Conservation (phyloP, 192 early-diverging fungal genomes). For the Coemansia sp. region DNA sequence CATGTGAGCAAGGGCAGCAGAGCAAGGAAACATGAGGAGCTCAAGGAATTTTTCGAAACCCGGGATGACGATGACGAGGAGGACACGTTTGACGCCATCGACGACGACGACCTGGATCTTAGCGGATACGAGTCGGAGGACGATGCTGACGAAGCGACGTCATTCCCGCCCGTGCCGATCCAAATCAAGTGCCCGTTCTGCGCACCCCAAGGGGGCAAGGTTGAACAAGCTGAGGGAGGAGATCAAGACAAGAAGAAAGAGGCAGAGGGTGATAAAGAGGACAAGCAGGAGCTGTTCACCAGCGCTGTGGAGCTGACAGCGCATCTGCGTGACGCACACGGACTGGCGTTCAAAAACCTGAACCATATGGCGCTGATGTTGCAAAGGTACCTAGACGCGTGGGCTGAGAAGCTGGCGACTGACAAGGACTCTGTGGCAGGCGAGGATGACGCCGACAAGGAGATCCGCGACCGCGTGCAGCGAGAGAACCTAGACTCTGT, state of each 20-base stretch:
- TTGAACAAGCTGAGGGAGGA: too few species aligned
- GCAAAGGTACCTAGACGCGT: constrained; percentile 73
- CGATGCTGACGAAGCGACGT: constrained; percentile 34
- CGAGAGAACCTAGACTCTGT: constrained; percentile 70
- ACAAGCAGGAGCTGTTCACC: constrained; percentile 36
- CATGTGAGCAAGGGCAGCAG: constrained; percentile 45
- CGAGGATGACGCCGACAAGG: constrained; percentile 25
- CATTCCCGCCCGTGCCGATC: constrained; percentile 54
- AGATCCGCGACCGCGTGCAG: constrained; percentile 73
- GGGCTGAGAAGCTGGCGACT: constrained; percentile 60
- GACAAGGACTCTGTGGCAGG: constrained; percentile 10
- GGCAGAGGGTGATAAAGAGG: constrained; percentile 51
- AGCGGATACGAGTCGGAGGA: constrained; percentile 53
- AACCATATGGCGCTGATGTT: constrained; percentile 77
- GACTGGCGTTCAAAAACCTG: constrained; percentile 66
- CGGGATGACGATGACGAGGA: constrained; percentile 36
- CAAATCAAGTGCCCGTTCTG: constrained; percentile 70
- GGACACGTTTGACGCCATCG: constrained; percentile 41
- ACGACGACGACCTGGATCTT: constrained; percentile 43
- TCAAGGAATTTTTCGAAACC: constrained; percentile 46
- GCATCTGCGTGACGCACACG: constrained; percentile 68
- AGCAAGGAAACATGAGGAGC: constrained; percentile 38
- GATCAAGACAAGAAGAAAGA: too few species aligned
- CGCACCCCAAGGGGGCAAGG: too few species aligned
- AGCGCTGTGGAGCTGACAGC: constrained; percentile 64